Percentiles rank a stretch among this genome's conserved stretches.
These are phyloP conservation scores for Sarocladium oryzae DNA, from an alignment of 2,329 filamentous ascomycete species.

Conservation along the genomic window DNA sequence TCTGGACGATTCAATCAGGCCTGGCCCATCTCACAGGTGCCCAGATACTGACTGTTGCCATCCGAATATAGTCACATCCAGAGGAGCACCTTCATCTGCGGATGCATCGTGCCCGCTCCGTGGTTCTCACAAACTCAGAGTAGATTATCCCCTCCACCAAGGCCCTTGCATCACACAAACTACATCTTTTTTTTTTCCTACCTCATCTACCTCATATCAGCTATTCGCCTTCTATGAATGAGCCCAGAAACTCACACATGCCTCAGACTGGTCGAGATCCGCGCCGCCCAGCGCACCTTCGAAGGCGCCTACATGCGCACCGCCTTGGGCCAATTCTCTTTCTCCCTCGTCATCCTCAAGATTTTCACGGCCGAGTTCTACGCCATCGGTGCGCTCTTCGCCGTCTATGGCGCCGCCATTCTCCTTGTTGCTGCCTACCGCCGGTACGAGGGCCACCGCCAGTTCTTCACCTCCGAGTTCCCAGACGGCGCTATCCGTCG, in stretches of 20 bases:
- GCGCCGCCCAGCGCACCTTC: slow-evolving; percentile 91
- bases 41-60: background rate
- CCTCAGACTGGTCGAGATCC: slow-evolving; percentile 75
- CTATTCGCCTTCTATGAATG: background rate
- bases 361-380: slow-evolving; percentile 98
- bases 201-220: background rate
- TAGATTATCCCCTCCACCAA: slow-evolving; percentile 23
- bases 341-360: slow-evolving; percentile 81
- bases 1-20: too few relatives aligned
- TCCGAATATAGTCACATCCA: slow-evolving; percentile 45
- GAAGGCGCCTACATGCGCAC: slow-evolving; percentile 96
- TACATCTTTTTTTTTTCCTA: background rate
- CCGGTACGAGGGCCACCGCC: slow-evolving; percentile 83
- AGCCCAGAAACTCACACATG: background rate
- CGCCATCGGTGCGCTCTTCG: slow-evolving; percentile 90
- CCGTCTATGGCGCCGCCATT: slow-evolving; percentile 81
- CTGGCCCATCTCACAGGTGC: background rate
- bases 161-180: background rate
- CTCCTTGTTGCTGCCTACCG: slow-evolving; percentile 78
- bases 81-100: slow-evolving; percentile 70
- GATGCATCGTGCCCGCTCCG: slow-evolving; percentile 72
- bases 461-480: slow-evolving; percentile 66
- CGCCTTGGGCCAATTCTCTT: slow-evolving; percentile 89
- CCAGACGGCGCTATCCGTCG: slow-evolving; percentile 29
- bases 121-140: slow-evolving; percentile 71